Evolutionary conservation across 495 filamentous ascomycete species (phyloP).

Genomic region (Poronia punctata): DNA sequence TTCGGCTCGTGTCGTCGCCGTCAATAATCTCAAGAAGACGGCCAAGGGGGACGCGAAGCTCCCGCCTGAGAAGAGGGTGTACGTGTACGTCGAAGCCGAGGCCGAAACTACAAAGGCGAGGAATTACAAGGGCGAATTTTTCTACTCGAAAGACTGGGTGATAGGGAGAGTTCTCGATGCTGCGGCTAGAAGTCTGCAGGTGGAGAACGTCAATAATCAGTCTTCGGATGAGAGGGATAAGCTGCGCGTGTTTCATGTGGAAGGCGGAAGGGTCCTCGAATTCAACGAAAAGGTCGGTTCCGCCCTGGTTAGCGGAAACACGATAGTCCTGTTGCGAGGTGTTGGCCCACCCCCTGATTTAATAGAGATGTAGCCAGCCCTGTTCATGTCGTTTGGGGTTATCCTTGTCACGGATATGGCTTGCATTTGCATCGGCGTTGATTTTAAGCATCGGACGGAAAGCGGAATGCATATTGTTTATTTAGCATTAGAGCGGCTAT

Average conservation of each 20-base stretch:
- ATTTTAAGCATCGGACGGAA: conserved; percentile 9
- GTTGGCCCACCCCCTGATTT: conserved; percentile 54
- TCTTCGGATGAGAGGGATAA: conserved; percentile 67
- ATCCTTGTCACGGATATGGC: neutral
- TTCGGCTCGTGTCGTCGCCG: conserved; percentile 51
- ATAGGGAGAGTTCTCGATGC: conserved; percentile 83
- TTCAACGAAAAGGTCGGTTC: conserved; percentile 78
- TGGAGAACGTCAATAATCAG: conserved; percentile 86
- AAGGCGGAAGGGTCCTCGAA: conserved; percentile 74
- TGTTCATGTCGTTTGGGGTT: neutral
- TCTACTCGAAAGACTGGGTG: conserved; percentile 78
- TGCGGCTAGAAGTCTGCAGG: conserved; percentile 70
- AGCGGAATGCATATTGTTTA: too few relatives aligned
- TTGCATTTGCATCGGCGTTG: conserved; percentile 22
- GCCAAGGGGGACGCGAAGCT: conserved; percentile 86
- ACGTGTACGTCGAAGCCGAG: conserved; percentile 80
- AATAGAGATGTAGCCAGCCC: conserved; percentile 29
- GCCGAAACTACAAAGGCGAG: conserved; percentile 69
- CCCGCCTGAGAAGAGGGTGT: conserved; percentile 70
- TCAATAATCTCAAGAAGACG: conserved; percentile 70
- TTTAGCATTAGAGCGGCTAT: too few relatives aligned
- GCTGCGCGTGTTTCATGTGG: conserved; percentile 84
- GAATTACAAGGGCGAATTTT: conserved; percentile 73
- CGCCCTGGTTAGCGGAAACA: conserved; percentile 69
- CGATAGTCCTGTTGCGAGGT: conserved; percentile 79